A percentile compares a stretch with the other conserved stretches of the same genome.
Conservation (phyloP, 768 basidiomycete species). For the Hericium rajendrae region DNA sequence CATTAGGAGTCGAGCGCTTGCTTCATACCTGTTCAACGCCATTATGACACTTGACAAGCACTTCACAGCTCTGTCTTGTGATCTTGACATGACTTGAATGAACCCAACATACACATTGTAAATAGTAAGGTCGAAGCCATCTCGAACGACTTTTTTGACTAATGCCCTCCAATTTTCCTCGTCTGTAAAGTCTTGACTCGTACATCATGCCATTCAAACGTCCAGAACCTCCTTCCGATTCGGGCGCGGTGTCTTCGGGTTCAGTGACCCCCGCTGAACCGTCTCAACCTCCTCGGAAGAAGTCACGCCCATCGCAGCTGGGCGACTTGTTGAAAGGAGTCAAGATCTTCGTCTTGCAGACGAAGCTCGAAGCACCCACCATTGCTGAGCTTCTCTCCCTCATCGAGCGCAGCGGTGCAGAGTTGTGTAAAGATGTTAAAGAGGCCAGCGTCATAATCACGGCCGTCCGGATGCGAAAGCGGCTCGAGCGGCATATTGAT, state of each 20-base stretch:
- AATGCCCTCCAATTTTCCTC: too few relatives aligned
- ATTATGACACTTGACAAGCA: too few relatives aligned
- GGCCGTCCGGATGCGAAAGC: constrained; percentile 50
- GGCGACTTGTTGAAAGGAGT: neutral
- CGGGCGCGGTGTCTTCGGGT: neutral
- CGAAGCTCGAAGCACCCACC: constrained; percentile 18
- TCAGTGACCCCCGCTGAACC: neutral
- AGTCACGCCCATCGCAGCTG: neutral
- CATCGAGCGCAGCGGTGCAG: constrained; percentile 18
- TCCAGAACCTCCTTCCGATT: neutral
- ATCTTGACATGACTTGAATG: too few relatives aligned
- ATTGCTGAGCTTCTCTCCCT: constrained; percentile 22
- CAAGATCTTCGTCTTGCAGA: constrained; percentile 11
- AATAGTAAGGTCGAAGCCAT: too few relatives aligned
- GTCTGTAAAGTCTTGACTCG: too few relatives aligned
- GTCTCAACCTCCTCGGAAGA: neutral
- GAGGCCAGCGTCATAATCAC: constrained; percentile 63
- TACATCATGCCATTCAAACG: neutral
- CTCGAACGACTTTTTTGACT: too few relatives aligned
- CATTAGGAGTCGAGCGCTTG: too few relatives aligned
- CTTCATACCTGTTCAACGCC: too few relatives aligned
- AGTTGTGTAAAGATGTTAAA: constrained; percentile 29
- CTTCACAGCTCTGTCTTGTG: too few relatives aligned
- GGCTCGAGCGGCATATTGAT: constrained; percentile 60
- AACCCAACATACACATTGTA: too few relatives aligned